phyloP scores from a whole-genome alignment of 805 yeast species.

The Zygoascus ofunaensis region DNA sequence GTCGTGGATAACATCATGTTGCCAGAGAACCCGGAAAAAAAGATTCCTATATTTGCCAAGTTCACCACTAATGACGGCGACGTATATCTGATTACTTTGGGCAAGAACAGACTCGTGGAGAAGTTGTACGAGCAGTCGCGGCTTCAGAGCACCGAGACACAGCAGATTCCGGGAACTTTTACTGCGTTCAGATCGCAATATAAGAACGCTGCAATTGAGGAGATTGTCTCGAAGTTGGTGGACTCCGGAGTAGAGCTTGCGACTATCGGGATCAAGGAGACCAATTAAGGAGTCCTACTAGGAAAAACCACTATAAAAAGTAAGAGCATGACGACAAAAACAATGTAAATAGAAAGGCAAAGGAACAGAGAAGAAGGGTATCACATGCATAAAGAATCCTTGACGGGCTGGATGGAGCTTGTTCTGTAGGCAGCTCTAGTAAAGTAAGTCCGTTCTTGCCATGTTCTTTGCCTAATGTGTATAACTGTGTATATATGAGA shows the following conservation, averaged over 20 bases:
- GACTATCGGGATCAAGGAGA: conserved; percentile 1
- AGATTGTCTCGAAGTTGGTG: conserved; percentile 44
- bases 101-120: conserved; percentile 54
- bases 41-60: conserved; percentile 40
- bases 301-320: no score
- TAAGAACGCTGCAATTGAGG: conserved; percentile 38
- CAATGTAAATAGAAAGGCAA: no score
- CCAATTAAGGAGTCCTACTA: no score
- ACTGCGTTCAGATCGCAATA: conserved; percentile 39
- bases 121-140: conserved; percentile 17
- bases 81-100: conserved; percentile 45
- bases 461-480: no score
- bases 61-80: conserved; percentile 35
- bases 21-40: conserved; percentile 17
- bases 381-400: no score
- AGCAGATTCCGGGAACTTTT: conserved; percentile 38
- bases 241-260: conserved; percentile 30
- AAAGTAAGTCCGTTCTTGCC: no score
- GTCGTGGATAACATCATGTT: conserved; percentile 29
- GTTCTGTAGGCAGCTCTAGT: no score
- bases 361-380: no score
- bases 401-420: no score
- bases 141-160: conserved; percentile 29
- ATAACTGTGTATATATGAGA: no score
- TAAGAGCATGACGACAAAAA: no score